Evolutionary conservation across 2,329 filamentous ascomycete species (phyloP).

Genomic region (Colletotrichum shisoi): DNA sequence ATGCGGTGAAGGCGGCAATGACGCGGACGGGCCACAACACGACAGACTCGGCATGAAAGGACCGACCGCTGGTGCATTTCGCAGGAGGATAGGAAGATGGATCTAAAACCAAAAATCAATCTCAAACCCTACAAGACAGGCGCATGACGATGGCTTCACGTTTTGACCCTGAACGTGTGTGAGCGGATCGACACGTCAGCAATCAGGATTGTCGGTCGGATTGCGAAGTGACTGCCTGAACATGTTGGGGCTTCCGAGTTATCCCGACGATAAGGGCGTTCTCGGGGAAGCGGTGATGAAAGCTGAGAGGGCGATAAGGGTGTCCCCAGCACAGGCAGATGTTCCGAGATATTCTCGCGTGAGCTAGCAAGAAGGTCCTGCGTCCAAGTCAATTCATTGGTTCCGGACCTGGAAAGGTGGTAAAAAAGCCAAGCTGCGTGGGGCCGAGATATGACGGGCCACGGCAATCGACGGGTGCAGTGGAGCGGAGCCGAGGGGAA

Average conservation of each 20-base stretch:
- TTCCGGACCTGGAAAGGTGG: too few relatives aligned
- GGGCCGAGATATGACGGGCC: constrained; percentile 15
- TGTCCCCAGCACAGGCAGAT: constrained; percentile 10
- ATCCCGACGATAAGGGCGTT: constrained; percentile 28
- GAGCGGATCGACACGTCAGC: neutral
- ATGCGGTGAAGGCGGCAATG: constrained; percentile 15
- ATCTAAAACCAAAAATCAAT: constrained; percentile 20
- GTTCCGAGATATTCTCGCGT: constrained; percentile 33
- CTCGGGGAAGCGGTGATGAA: constrained; percentile 12
- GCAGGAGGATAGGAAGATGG: constrained; percentile 10
- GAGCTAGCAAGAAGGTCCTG: neutral
- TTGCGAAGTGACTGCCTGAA: constrained; percentile 23
- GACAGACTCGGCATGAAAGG: constrained; percentile 22
- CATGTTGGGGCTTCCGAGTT: constrained; percentile 10
- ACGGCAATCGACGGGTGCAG: constrained; percentile 32
- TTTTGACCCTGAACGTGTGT: constrained; percentile 18
- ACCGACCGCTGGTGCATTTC: constrained; percentile 11
- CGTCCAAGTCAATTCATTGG: too few relatives aligned
- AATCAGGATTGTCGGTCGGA: constrained; percentile 15
- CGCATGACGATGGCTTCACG: constrained; percentile 37
- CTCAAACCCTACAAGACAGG: constrained; percentile 23
- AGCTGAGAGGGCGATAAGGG: constrained; percentile 17
- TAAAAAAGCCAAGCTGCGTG: constrained; percentile 12
- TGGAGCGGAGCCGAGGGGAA: constrained; percentile 28
- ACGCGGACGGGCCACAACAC: constrained; percentile 25